Conservation (phyloP, 257 asterid species). For the Eustoma russellianum region DNA sequence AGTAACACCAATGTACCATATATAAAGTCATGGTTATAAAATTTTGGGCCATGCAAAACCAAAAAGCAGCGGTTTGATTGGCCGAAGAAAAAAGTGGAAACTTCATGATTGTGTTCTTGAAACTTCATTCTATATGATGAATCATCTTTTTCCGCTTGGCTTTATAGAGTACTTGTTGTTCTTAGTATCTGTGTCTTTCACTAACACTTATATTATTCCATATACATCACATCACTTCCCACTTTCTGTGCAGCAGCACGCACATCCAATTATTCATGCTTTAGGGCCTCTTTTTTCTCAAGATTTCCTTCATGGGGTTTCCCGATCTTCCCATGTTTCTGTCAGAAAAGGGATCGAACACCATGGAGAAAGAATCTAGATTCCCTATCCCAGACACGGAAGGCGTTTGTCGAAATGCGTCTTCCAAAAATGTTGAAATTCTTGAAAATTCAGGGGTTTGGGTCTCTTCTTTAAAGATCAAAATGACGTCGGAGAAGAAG, state of each 20-base stretch:
- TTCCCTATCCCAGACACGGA: conserved; percentile 7
- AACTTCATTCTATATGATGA: conserved; percentile 7
- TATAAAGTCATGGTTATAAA: too few relatives aligned
- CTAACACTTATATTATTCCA: conserved; percentile 1
- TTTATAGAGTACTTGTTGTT: conserved; percentile 5
- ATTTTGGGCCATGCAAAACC: too few relatives aligned
- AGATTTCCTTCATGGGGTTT: conserved; percentile 23
- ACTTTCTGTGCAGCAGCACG: not conserved
- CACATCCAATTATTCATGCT: not conserved
- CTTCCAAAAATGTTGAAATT: conserved; percentile 5
- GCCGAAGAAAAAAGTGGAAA: too few relatives aligned
- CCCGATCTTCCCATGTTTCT: conserved; percentile 13
- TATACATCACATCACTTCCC: not conserved
- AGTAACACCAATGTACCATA: too few relatives aligned
- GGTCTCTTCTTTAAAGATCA: too few relatives aligned
- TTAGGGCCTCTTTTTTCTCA: not conserved
- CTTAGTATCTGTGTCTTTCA: conserved; percentile 7
- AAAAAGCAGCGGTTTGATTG: too few relatives aligned
- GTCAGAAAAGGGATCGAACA: conserved; percentile 14
- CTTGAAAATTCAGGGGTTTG: not conserved
- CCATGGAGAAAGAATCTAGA: conserved; percentile 18
- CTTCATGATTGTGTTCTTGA: conserved; percentile 13
- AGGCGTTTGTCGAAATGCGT: conserved; percentile 1
- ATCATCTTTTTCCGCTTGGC: conserved; percentile 10
- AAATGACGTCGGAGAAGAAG: too few relatives aligned